Evolutionary conservation across 2,329 filamentous ascomycete species (phyloP), one percentile per base, ranked within the genome.

Genomic region (Penicillium paneum): DNA sequence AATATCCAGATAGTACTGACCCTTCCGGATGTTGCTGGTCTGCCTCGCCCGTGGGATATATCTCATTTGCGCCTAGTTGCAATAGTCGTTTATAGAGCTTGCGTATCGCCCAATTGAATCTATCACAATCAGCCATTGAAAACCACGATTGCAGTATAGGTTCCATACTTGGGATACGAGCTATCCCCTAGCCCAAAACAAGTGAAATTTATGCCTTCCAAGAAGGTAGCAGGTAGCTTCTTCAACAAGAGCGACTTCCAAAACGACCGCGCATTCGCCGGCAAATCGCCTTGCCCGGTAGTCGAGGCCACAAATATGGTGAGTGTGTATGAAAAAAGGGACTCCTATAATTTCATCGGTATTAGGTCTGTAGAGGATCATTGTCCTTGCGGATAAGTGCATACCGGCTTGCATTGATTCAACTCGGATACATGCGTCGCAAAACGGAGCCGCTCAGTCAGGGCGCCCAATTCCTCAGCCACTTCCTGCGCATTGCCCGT

Each of bases 11-110:
- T 2, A 12, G 36, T n/a, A 76, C 82, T 63, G 76, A 94, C 86
- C 93, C 92, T 74, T 97, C 92, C 26, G 90, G 85, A 77, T 97
- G 91, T 69, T 95, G 90, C 64, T 97, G 92, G 68, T 99, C 94
- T 21, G 88, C 91, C 73, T 99, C 94, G 12, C 90, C 94, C 35
- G 86, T 80, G 38, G 87, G 84, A 65, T 89, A 88, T 58, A 94
- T 83, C 44, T 90, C 83, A 39, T 80, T 80, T 3, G 90, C 94
- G 1, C 93, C 93, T 0, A 99, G 82, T 69, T 96, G 91, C 35
- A 87, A 72, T 32, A 99, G 78, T 15, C 94, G 85, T 64, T 91
- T 93, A 65, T 91, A 85, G 42, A 99, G 79, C 74, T 97, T 96
- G 46, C 91, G 84, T 42, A 89, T 89, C 17, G 93, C 91, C 84